These are phyloP conservation scores for Melanomma pulvis-pyrius DNA, from an alignment of 495 filamentous ascomycete genomes.

Conservation along the genomic window DNA sequence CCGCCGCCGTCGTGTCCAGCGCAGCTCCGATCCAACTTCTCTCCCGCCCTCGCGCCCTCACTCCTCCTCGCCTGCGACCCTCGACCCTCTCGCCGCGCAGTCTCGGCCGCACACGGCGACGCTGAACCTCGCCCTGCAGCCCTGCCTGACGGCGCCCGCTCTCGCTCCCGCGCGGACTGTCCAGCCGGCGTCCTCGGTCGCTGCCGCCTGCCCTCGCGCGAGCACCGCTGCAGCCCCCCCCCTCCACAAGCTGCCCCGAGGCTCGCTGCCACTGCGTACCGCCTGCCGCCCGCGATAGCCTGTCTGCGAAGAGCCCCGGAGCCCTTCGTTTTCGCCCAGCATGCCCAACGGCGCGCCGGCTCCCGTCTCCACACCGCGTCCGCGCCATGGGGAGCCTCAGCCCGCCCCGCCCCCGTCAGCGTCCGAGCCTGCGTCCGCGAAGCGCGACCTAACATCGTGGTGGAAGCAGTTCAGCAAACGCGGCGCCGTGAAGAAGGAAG, in stretches of 20 bases:
- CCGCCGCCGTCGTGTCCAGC: slow-evolving; percentile 23
- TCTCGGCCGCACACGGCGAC: not conserved
- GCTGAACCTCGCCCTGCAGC: not conserved
- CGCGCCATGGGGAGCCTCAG: slow-evolving; percentile 36
- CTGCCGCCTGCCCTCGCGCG: slow-evolving; percentile 28
- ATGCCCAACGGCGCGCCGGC: slow-evolving; percentile 36
- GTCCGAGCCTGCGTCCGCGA: slow-evolving; percentile 59
- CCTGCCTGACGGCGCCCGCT: not conserved
- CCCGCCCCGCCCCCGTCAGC: slow-evolving; percentile 34
- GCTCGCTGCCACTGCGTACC: slow-evolving; percentile 9
- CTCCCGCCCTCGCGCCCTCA: not conserved
- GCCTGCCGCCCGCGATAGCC: slow-evolving; percentile 1
- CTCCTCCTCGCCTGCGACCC: not conserved
- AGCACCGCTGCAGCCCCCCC: slow-evolving; percentile 4
- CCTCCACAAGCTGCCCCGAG: slow-evolving; percentile 4
- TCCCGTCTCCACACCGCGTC: slow-evolving; percentile 24
- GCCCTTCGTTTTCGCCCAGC: slow-evolving; percentile 4
- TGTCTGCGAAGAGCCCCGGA: slow-evolving; percentile 10
- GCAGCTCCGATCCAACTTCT: not conserved
- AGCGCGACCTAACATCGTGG: slow-evolving; percentile 84
- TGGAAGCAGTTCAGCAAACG: slow-evolving; percentile 82
- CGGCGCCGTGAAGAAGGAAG: slow-evolving; percentile 67
- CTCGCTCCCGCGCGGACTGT: not conserved
- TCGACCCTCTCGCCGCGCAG: not conserved
- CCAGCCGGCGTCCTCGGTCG: slow-evolving; percentile 11